phyloP scores from a whole-genome alignment of 345 rosid genomes.

The Salix koriyanagi region DNA sequence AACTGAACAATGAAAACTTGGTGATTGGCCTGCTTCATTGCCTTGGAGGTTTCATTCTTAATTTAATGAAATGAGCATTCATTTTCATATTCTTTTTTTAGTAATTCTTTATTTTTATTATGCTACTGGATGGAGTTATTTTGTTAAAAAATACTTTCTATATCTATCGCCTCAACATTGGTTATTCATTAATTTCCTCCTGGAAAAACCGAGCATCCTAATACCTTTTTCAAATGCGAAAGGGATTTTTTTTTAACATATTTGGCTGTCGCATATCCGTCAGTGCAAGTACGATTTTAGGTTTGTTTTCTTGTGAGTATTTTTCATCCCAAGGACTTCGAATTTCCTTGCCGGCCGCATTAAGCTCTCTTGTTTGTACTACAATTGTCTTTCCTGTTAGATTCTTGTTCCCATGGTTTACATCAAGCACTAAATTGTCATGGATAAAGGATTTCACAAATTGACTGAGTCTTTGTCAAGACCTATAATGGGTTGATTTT shows the following conservation, averaged over 20 bases:
- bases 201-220: no score
- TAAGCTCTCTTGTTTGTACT: no score
- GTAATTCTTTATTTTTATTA: no score
- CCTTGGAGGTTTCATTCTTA: not conserved
- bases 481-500: not conserved
- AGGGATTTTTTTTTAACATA: no score
- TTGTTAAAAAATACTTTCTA: not conserved
- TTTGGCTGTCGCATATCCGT: no score
- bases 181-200: no score
- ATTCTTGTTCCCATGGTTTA: no score
- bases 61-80: no score
- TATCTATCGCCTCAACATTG: no score
- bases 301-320: not conserved
- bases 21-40: not conserved
- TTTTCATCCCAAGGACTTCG: not conserved
- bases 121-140: not conserved
- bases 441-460: not conserved
- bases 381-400: no score
- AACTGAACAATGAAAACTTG: not conserved
- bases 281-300: not conserved
- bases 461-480: not conserved
- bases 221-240: no score
- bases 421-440: not conserved
- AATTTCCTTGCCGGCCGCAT: not conserved
- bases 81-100: no score